Evolutionary conservation across 2,329 filamentous ascomycete species (phyloP), one percentile per base, ranked within the genome.

Genomic region (Talaromyces sp.): DNA sequence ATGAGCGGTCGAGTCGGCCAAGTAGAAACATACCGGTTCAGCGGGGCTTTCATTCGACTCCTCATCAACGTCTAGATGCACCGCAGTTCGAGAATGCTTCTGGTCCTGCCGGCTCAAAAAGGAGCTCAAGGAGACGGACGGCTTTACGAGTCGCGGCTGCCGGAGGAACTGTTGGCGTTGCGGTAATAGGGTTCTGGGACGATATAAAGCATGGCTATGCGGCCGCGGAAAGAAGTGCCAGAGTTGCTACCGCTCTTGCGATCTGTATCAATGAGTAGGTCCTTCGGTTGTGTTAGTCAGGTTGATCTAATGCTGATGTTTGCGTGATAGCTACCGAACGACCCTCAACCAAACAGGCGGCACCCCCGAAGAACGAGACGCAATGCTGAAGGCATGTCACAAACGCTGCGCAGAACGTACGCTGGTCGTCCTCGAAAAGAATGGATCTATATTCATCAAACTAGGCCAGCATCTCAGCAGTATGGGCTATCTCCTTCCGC

Each of bases 401-500:
- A 90, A 96, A 76, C 87, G 95, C 77, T 99, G 95, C 80, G 95
- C 95, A 35, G 86, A 92, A 72, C 87, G 95, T 67, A 97, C 95
- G 0, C 82, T 98, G 49, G 86, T 85, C 65, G 93, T 96, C 1
- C 81, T 98, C 69, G 95, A 99, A 83, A 92, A 91, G 83, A 98
- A 97, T 77, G 95, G 96, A 31, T 96, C 94, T 33, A 97, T 99
- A 68, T 99, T 98, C 72, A 98, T 99, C 77, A 99, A 99, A 79
- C 82, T 99, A 45, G 95, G 95, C 8, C 95, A 99, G 73, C 95
- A 99, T 79, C 78, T 99, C 78, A 97, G 92, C 77, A 94, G 92
- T 69, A 91, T 98, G 90, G 96, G 95, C 74, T 98, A 98, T 76
- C 85, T 98, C 10, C 84, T 98, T 10, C 94, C 94, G 1, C 80